Evolutionary conservation across 139 green algal genomes (phyloP), one percentile per base, ranked within the genome.

Genomic region (Chlorella sp.): DNA sequence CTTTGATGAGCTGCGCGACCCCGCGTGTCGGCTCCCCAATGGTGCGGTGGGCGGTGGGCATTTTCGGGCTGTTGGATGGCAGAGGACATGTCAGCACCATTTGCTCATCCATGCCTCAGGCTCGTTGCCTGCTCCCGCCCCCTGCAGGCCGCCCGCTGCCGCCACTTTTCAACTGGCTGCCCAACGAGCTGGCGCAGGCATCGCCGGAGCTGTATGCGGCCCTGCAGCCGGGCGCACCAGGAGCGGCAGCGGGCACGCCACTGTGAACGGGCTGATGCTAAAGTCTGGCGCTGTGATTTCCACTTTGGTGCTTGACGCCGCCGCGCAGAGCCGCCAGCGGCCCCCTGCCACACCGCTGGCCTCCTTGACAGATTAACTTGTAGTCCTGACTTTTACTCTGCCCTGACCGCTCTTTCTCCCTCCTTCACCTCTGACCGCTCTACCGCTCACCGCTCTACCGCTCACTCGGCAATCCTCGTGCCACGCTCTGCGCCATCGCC

Each of bases 1-100:
- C 90, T 99, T 99, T 81, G 97, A 99, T 74, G 96, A 99, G 90
- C 88, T 99, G 78, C 89, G 96, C 39, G 93, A 98, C 34, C 94
- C 94, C 2, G 86, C 62, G 67, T 95, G 91, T n/a, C 84, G 84
- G 73, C 92, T 99, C 78, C 96, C 95, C 15, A 97, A 98, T 78
- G 95, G 95, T 92, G 81, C 83, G 92, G 47, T 64, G 68, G 30
- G 44, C 44, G 44, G 44, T 9, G 7, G 6, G 68, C 32, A 74
- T n/a, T n/a, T n/a, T n/a, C n/a, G n/a, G n/a, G n/a, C n/a, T n/a
- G n/a, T n/a, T n/a, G n/a, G n/a, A n/a, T n/a, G n/a, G n/a, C n/a
- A n/a, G n/a, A n/a, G n/a, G n/a, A n/a, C n/a, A n/a, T n/a, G n/a
- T n/a, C n/a, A n/a, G n/a, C n/a, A n/a, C n/a, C n/a, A n/a, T n/a